A percentile compares a stretch with the other conserved stretches of the same genome.
phyloP scores from a whole-genome alignment of 2,329 filamentous ascomycete genomes.

The Cyclaneusma minus region DNA sequence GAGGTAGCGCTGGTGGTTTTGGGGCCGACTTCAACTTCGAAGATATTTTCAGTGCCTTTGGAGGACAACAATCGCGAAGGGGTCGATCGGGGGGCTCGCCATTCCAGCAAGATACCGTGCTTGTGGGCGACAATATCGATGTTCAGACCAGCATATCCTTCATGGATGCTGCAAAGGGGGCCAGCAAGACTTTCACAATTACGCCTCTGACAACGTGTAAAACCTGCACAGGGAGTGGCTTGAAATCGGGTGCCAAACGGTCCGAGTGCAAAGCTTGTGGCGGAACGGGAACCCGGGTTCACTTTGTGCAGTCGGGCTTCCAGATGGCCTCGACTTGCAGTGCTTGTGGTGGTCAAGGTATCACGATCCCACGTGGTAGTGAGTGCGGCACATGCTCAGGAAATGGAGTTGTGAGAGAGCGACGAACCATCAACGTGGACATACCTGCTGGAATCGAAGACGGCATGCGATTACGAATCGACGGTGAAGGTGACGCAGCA shows the following conservation, averaged over 20 bases:
- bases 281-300: conserved; percentile 73
- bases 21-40: conserved; percentile 86
- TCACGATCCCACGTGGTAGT: conserved; percentile 59
- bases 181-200: conserved; percentile 73
- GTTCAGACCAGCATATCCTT: conserved; percentile 88
- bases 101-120: conserved; percentile 59
- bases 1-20: conserved; percentile 46
- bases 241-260: conserved; percentile 67
- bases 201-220: conserved; percentile 68
- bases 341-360: conserved; percentile 65
- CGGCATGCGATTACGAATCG: conserved; percentile 78
- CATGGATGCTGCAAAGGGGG: conserved; percentile 88
- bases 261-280: conserved; percentile 65
- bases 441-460: conserved; percentile 95
- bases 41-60: conserved; percentile 83
- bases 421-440: conserved; percentile 72
- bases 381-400: conserved; percentile 72
- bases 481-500: conserved; percentile 77
- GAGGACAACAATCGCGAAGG: conserved; percentile 32
- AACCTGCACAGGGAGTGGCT: conserved; percentile 67
- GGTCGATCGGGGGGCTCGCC: conserved; percentile 39
- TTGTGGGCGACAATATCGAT: conserved; percentile 94
- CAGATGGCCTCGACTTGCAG: conserved; percentile 88
- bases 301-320: conserved; percentile 84
- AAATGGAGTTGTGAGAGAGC: conserved; percentile 69